Conservation (phyloP, 768 basidiomycete genomes). For the Dacryopinax primogenitus region DNA sequence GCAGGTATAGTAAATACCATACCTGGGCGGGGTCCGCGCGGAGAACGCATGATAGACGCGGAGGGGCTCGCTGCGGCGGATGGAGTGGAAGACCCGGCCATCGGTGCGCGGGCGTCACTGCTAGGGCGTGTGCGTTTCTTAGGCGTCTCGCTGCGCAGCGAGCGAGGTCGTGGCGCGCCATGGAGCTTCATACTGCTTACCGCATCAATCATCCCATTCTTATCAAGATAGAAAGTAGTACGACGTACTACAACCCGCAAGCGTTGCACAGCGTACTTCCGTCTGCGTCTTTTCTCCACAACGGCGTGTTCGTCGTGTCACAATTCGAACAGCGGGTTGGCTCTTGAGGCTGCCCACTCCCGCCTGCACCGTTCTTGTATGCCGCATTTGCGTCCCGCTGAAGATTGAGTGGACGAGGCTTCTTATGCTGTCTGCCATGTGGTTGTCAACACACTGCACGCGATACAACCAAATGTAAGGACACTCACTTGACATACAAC, state of each 20-base stretch:
- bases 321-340: constrained; percentile 76
- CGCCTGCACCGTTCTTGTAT: constrained; percentile 45
- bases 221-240: constrained; percentile 23
- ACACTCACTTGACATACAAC: constrained; percentile 54
- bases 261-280: constrained; percentile 86
- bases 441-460: neutral
- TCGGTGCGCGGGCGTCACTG: neutral
- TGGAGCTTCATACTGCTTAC: constrained; percentile 62
- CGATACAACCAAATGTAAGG: neutral
- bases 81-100: neutral
- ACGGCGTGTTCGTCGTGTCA: constrained; percentile 75
- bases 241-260: constrained; percentile 68
- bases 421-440: constrained; percentile 49
- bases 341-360: constrained; percentile 62
- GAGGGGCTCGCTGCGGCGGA: neutral
- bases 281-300: constrained; percentile 85
- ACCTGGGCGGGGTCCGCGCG: neutral
- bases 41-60: neutral
- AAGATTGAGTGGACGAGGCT: constrained; percentile 76
- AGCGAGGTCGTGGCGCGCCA: constrained; percentile 72
- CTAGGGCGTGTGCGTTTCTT: constrained; percentile 5
- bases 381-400: constrained; percentile 48
- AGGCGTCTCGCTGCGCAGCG: constrained; percentile 36
- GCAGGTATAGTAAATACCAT: constrained; percentile 3
- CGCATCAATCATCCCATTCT: neutral